Conservation (phyloP, 2,329 filamentous ascomycete genomes). For the Chrysoporthe puriensis region DNA sequence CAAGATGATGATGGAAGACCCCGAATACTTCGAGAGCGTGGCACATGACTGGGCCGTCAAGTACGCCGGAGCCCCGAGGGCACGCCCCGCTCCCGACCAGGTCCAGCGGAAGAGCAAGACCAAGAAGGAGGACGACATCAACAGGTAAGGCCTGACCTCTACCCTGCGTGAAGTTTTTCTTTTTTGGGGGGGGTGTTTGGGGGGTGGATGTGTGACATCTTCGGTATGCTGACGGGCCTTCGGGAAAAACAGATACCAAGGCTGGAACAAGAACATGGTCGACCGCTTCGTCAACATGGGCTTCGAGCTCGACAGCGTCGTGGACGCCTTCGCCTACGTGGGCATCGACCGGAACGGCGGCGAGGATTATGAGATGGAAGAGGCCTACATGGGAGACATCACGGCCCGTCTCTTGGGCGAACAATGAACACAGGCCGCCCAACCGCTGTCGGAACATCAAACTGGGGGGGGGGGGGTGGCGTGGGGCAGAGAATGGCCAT, state of each 20-base stretch:
- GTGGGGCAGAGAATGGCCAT: neutral
- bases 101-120: slow-evolving; percentile 56
- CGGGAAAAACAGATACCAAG: slow-evolving; percentile 67
- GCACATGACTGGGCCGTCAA: slow-evolving; percentile 90
- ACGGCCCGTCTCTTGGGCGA: slow-evolving; percentile 85
- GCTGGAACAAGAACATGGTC: slow-evolving; percentile 83
- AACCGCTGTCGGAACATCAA: neutral
- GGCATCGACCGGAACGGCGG: slow-evolving; percentile 80
- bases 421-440: slow-evolving; percentile 44
- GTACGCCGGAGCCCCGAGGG: slow-evolving; percentile 74
- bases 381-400: slow-evolving; percentile 88
- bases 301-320: slow-evolving; percentile 84
- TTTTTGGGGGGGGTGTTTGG: no score
- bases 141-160: slow-evolving; percentile 37
- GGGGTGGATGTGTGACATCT: neutral
- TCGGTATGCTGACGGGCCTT: slow-evolving; percentile 21
- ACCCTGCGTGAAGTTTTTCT: no score
- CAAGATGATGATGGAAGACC: slow-evolving; percentile 80
- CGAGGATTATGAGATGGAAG: slow-evolving; percentile 82
- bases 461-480: slow-evolving; percentile 21
- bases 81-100: slow-evolving; percentile 38
- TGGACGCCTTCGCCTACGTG: slow-evolving; percentile 79
- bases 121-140: slow-evolving; percentile 59
- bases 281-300: slow-evolving; percentile 89
- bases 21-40: slow-evolving; percentile 76